Evolutionary conservation across 129 eudicot genomes (phyloP).

Genomic region (Centrapalus pauciflorus): DNA sequence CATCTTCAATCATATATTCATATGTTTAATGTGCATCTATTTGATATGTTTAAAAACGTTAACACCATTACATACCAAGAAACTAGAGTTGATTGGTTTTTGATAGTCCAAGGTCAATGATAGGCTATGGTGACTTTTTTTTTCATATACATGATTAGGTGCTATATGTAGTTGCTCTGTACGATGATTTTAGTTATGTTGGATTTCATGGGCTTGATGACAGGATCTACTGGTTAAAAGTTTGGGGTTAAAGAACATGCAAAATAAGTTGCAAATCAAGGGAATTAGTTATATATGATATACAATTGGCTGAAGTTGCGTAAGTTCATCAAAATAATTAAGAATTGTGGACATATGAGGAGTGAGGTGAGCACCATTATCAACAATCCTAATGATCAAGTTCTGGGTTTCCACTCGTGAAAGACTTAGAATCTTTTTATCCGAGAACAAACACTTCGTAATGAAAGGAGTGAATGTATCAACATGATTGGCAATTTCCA

Average conservation of each 20-base stretch:
- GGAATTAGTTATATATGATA: neutral
- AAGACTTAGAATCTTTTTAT: neutral
- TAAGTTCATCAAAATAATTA: neutral
- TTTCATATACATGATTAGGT: neutral
- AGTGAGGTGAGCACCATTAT: neutral
- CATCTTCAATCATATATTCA: neutral
- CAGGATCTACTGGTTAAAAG: neutral
- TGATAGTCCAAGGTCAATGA: no score
- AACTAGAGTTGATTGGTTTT: neutral
- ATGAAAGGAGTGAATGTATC: neutral
- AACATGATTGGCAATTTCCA: neutral
- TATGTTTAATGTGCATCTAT: neutral
- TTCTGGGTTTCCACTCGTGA: neutral
- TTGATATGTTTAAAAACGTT: neutral
- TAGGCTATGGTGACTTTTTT: neutral
- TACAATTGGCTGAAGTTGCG: neutral
- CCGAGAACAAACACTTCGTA: neutral
- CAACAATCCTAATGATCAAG: neutral
- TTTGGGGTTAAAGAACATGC: neutral
- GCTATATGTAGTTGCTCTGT: neutral
- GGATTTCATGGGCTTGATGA: neutral
- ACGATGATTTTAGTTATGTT: conserved; percentile 1
- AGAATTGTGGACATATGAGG: neutral
- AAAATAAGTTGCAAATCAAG: no score
- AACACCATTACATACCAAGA: neutral